Evolutionary conservation across 1,284 basidiomycete species (phyloP), one percentile per base, ranked within the genome.

Genomic region (Singerocomus rubriflavus): DNA sequence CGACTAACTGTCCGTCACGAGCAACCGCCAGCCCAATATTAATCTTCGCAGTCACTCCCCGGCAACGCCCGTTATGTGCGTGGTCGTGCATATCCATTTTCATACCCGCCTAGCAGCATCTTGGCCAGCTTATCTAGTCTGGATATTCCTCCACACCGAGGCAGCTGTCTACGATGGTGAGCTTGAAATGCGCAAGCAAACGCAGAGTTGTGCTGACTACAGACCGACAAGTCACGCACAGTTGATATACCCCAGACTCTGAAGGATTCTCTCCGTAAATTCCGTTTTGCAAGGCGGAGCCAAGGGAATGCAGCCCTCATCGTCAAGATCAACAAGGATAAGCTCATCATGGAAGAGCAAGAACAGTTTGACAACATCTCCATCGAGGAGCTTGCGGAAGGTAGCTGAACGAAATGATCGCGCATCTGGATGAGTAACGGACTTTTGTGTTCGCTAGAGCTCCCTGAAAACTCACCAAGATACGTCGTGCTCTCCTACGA

Each of bases 401-500:
- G 91, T 91, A 54, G 65, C 56, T 31, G 39, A 25, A 51, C 36
- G 16, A 41, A 27, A 16, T 13, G 21, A 49, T 52, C 43, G 4
- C 42, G n/a, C 12, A 14, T 40, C 40, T 31, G 27, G 38, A 41
- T 21, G 29, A 26, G 31, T 21, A 21, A 51, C 32, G 13, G 13
- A 10, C 27, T 41, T 51, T 32, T 21, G 55, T 51, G n/a, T 29
- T 36, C 12, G 5, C 29, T 37, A 95, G 95, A 96, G 64, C 77
- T 98, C 6, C 94, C 94, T 0, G 92, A 92, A 70, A 91, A 90
- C 68, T 81, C 88, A 6, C 94, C 94, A 10, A 81, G 94, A 59
- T 97, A 93, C 66, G 82, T 97, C 41, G 68, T 98, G 17, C 73
- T 90, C 29, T 91, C 91, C 13, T 91, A 95, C 63, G 87, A 91